Conservation (phyloP, 106 monocot genomes). For the Platanthera zijinensis region DNA sequence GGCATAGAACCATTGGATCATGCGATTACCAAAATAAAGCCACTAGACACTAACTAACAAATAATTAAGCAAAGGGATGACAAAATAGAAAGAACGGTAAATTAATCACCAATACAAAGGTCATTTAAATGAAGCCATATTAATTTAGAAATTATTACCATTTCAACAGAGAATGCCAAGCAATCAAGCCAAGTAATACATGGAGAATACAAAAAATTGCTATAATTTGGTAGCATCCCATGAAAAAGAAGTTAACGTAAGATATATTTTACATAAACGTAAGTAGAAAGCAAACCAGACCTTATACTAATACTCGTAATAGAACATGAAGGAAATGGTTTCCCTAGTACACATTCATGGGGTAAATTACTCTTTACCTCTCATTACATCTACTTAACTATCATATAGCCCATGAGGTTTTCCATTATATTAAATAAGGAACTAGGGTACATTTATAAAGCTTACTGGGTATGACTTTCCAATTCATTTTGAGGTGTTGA, state of each 20-base stretch:
- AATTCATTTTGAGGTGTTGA: conserved; percentile 80
- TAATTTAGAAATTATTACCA: conserved; percentile 28
- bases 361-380: no score
- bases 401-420: no score
- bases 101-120: background rate
- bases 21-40: background rate
- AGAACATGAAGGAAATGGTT: background rate
- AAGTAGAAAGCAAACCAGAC: background rate
- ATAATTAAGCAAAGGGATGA: background rate
- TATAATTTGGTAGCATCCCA: background rate
- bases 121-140: background rate
- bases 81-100: background rate
- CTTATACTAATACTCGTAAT: background rate
- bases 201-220: background rate
- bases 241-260: background rate
- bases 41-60: background rate
- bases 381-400: no score
- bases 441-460: conserved; percentile 43
- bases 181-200: background rate
- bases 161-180: conserved; percentile 27
- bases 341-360: no score
- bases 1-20: background rate
- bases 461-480: conserved; percentile 68
- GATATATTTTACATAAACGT: background rate
- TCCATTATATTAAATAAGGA: no score